Percentiles rank a stretch among this genome's conserved stretches.
These are phyloP conservation scores for Kwoniella dendrophila DNA, from an alignment of 768 basidiomycete genomes.

Conservation along the genomic window DNA sequence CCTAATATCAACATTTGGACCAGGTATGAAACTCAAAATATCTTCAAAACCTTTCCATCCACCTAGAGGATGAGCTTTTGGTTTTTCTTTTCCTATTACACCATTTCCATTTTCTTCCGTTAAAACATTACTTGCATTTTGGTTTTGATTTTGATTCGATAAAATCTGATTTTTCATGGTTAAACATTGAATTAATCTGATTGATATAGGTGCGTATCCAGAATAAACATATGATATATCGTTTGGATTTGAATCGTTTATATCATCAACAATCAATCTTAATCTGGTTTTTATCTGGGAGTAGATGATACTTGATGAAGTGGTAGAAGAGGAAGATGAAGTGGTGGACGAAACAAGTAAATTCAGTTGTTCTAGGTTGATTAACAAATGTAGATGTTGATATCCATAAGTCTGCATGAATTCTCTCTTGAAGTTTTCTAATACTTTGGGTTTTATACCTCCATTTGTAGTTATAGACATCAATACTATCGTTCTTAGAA, in stretches of 20 bases:
- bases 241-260: constrained; percentile 68
- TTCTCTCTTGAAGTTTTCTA: constrained; percentile 89
- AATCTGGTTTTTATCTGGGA: constrained; percentile 60
- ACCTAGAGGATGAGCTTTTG: constrained; percentile 79
- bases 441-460: constrained; percentile 79
- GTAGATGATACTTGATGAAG: not conserved
- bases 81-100: constrained; percentile 60
- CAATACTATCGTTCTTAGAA: constrained; percentile 80
- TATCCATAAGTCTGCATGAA: constrained; percentile 80
- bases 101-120: constrained; percentile 58
- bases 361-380: constrained; percentile 55
- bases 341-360: constrained; percentile 65
- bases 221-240: constrained; percentile 97
- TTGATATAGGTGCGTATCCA: constrained; percentile 90
- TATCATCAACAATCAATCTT: constrained; percentile 90
- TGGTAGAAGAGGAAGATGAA: not conserved
- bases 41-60: constrained; percentile 99
- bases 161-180: constrained; percentile 88
- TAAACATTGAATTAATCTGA: constrained; percentile 88
- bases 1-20: constrained; percentile 77
- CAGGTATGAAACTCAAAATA: constrained; percentile 75
- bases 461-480: constrained; percentile 79
- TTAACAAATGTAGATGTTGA: constrained; percentile 61
- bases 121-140: constrained; percentile 54
- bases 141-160: constrained; percentile 25